phyloP scores from a whole-genome alignment of 2,329 filamentous ascomycete genomes.

The Hirsutella minnesotensis region DNA sequence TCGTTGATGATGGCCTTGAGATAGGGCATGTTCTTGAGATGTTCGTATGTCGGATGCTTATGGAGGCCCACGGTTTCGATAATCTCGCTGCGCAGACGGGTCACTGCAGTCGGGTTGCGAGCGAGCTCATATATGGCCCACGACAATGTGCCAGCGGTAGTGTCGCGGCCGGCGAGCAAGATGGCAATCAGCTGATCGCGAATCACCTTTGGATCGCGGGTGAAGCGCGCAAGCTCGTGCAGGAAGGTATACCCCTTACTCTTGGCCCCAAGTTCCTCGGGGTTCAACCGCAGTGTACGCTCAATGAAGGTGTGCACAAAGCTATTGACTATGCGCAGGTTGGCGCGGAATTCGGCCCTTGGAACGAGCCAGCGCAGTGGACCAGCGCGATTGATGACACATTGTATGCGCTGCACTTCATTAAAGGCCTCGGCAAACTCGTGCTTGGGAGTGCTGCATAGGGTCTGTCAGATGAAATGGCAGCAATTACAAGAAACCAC shows the following conservation, averaged over 20 bases:
- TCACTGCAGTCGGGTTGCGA: constrained; percentile 53
- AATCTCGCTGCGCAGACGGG: constrained; percentile 64
- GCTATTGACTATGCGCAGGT: constrained; percentile 57
- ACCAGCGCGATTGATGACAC: constrained; percentile 52
- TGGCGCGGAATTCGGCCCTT: constrained; percentile 47
- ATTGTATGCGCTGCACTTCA: constrained; percentile 65
- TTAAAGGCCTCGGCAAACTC: constrained; percentile 73
- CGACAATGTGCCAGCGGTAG: constrained; percentile 69
- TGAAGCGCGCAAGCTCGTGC: constrained; percentile 72
- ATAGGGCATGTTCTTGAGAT: constrained; percentile 84
- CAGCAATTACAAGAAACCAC: background rate
- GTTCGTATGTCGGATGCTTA: constrained; percentile 56
- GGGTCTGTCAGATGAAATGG: background rate
- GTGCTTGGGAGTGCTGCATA: constrained; percentile 38
- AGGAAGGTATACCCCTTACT: constrained; percentile 73
- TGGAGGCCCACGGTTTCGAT: constrained; percentile 50
- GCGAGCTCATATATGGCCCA: constrained; percentile 78
- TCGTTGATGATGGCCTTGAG: constrained; percentile 64
- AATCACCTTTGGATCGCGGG: constrained; percentile 57
- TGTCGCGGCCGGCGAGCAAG: constrained; percentile 76
- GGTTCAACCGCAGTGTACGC: constrained; percentile 53
- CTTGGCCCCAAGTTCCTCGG: constrained; percentile 64
- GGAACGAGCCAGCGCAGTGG: constrained; percentile 53
- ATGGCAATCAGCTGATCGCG: constrained; percentile 78
- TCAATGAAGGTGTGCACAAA: constrained; percentile 74